Evolutionary conservation across 2,329 filamentous ascomycete genomes (phyloP), one percentile per base, ranked within the genome.

Genomic region (Aspergillus sp.): DNA sequence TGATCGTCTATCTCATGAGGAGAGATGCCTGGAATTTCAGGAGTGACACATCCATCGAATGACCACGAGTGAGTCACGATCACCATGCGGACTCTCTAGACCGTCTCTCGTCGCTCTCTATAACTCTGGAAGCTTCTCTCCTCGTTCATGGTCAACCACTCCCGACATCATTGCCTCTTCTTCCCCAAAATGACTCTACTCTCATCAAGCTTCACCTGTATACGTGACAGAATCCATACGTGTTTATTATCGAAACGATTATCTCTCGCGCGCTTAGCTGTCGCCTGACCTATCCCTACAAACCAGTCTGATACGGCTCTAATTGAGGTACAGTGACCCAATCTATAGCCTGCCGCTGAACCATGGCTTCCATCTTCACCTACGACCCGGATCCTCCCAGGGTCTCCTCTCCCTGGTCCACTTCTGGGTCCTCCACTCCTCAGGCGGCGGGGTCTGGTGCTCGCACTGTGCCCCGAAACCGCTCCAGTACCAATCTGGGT

Each of bases 311-410:
- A 7, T 10, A 29, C 25, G 25, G 1, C 2, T 31, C 13, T 44
- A 19, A 25, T 20, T 44, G 6, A 16, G n/a, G 17, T 14, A 41
- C 0, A n/a, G 16, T 42, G n/a, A n/a, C 32, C 7, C 43, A 45
- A 23, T 25, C 20, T 2, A 14, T 34, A 3, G 19, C 19, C 44
- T 13, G 10, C 14, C 31, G 10, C 23, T 38, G 41, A 45, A 63
- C 13, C 56, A 95, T 94, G 89, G 93, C 94, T 53, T 97, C 93
- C 11, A 90, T 99, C 61, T 99, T 99, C 70, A 97, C 93, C 0
- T 99, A 89, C 69, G 91, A 97, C 57, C 86, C 90, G 2, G 88
- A 96, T 59, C 90, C 91, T 43, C 89, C 90, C 2, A 81, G 89
- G 70, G 91, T 97, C 32, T 88, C 89, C 13, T 97, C 93, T 16